Base-by-base conservation (phyloP, 192 early-diverging fungal species). In the Coemansia sp. region DNA sequence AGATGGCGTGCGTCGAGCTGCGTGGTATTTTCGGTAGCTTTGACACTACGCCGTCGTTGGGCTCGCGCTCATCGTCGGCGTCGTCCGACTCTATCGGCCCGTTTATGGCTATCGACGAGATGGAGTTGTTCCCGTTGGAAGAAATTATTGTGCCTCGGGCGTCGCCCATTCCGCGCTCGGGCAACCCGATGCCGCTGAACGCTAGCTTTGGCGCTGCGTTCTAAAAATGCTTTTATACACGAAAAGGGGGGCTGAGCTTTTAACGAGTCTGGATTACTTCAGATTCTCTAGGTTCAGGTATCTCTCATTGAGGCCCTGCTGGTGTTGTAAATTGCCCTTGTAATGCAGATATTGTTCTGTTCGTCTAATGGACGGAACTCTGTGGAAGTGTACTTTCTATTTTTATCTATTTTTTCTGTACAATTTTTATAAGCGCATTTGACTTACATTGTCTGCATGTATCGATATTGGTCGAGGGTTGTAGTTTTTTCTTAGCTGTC, bases 171-270 rank as follows among this genome's bases (percentile, higher is more conserved):
- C 57, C 63, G 20, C 76, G 76, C 65, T 70, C 71, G 4, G 60
- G 64, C 25, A 79, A 79, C 61, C 71, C 76, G 11, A 70, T 74
- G 68, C 76, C 76, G 10, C 57, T 73, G 26, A 59, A 79, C 28
- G 42, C 60, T 37, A 62, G 70, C 48, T 78, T 78, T 72, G 66
- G 75, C 60, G 40, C 66, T 8, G 42, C 20, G 31, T 71, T 57
- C 61, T 70, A 50, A 63, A 42, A 40, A 50, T 34, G 31, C 31
- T 34, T 34, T 34, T 34, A 34, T 34, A 34, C 31, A 34, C 31
- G 26, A 21, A 26, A 26, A 34, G 7, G 31, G 31, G 7, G 31
- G 31, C 1, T 34, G 31, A 8, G 8, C 31, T 34, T 8, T 34
- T 6, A 28, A 4, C 0, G 31, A 34, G 31, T 9, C 31, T 34